Evolutionary conservation across 179 eudicot genomes (phyloP).

Genomic region (Camellia oleifera): DNA sequence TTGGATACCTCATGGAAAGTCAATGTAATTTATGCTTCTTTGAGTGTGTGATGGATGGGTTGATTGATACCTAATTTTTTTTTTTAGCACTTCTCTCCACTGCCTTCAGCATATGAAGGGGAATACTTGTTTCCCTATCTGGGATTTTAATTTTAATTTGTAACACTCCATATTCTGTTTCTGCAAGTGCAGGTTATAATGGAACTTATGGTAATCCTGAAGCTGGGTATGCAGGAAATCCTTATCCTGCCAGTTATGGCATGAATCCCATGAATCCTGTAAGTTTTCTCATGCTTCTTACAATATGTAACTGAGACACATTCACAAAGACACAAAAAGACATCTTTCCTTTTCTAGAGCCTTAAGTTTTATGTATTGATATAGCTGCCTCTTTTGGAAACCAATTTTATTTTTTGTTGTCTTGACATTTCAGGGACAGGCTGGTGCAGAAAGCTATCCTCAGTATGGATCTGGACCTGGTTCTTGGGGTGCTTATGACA

Average conservation of each 20-base stretch:
- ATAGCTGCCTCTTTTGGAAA: background rate
- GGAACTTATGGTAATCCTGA: slow-evolving; percentile 57
- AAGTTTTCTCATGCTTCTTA: slow-evolving; percentile 25
- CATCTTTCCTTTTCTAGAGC: background rate
- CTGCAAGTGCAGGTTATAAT: slow-evolving; percentile 51
- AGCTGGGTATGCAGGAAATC: slow-evolving; percentile 60
- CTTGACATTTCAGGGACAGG: slow-evolving; percentile 40
- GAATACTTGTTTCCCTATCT: background rate
- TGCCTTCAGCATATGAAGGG: background rate
- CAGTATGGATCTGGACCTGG: slow-evolving; percentile 76
- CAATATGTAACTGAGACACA: background rate
- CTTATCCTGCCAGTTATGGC: slow-evolving; percentile 66
- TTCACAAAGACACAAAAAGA: background rate
- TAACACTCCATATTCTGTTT: slow-evolving; percentile 6
- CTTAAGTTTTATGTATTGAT: background rate
- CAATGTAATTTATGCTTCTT: background rate
- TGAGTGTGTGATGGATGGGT: background rate
- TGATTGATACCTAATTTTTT: background rate
- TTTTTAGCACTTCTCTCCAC: background rate
- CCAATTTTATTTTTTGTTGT: background rate
- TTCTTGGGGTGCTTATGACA: slow-evolving; percentile 68
- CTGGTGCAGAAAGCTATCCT: slow-evolving; percentile 67
- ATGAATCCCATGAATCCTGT: slow-evolving; percentile 50
- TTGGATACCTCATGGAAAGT: too few species aligned
- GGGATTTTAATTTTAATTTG: background rate